These are phyloP conservation scores for Usnea hakonensis DNA, from an alignment of 495 filamentous ascomycete genomes.

Conservation along the genomic window DNA sequence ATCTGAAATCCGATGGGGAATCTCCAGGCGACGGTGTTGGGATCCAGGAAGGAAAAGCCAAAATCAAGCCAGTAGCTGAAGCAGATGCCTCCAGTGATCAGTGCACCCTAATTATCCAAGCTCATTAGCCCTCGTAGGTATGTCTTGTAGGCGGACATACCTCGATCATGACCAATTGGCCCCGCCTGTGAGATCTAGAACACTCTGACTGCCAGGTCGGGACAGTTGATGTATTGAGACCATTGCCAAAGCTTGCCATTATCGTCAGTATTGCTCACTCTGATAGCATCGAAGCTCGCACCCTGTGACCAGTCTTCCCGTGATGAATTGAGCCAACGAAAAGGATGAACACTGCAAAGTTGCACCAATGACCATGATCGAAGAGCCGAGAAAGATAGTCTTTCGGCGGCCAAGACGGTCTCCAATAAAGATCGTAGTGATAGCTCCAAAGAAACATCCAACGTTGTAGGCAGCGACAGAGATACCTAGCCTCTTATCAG, in stretches of 20 bases:
- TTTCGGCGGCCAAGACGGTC: constrained; percentile 61
- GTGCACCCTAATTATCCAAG: constrained; percentile 35
- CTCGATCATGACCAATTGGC: constrained; percentile 75
- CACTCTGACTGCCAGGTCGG: constrained; percentile 78
- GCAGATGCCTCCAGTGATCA: constrained; percentile 66
- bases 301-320: constrained; percentile 62
- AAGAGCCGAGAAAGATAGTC: constrained; percentile 61
- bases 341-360: constrained; percentile 55
- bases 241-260: constrained; percentile 34
- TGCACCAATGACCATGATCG: constrained; percentile 65
- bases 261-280: constrained; percentile 14
- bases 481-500: constrained; percentile 36
- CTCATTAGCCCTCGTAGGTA: not conserved
- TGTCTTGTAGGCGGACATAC: constrained; percentile 8
- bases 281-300: constrained; percentile 46
- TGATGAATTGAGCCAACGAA: constrained; percentile 53
- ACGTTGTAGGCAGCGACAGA: constrained; percentile 61
- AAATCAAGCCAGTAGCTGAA: constrained; percentile 73
- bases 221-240: constrained; percentile 59
- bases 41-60: constrained; percentile 57
- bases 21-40: constrained; percentile 60
- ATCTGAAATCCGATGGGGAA: constrained; percentile 70
- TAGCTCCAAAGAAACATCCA: constrained; percentile 67
- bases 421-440: constrained; percentile 62
- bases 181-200: constrained; percentile 62